phyloP scores from a whole-genome alignment of 2,329 filamentous ascomycete genomes.

The Bertia moriformis region DNA sequence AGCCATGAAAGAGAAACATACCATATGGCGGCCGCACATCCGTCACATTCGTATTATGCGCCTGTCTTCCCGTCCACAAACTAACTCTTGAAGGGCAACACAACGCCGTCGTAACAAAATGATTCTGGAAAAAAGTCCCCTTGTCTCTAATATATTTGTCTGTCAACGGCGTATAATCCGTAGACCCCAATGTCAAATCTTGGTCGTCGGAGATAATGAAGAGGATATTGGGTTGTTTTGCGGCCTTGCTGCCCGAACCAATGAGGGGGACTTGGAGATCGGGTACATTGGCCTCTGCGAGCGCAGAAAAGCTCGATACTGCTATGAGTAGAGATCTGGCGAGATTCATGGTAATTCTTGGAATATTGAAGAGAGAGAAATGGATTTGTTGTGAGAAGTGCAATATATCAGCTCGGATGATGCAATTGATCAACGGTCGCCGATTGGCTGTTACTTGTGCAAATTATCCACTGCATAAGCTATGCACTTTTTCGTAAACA shows the following conservation, averaged over 20 bases:
- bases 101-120: slow-evolving; percentile 45
- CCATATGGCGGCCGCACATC: slow-evolving; percentile 29
- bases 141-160: slow-evolving; percentile 37
- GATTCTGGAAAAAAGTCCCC: slow-evolving; percentile 38
- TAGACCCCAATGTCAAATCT: slow-evolving; percentile 42
- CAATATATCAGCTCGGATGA: too few relatives aligned
- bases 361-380: too few relatives aligned
- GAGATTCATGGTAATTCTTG: background rate
- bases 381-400: too few relatives aligned
- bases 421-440: too few relatives aligned
- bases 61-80: slow-evolving; percentile 44
- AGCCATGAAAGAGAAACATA: slow-evolving; percentile 8
- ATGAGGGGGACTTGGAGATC: too few relatives aligned
- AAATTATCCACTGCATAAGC: too few relatives aligned
- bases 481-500: too few relatives aligned
- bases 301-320: background rate
- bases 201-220: slow-evolving; percentile 54
- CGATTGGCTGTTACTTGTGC: too few relatives aligned
- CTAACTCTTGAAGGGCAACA: slow-evolving; percentile 50
- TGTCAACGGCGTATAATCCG: slow-evolving; percentile 39
- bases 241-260: background rate
- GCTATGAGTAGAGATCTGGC: too few relatives aligned
- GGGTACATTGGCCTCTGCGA: too few relatives aligned
- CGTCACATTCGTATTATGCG: slow-evolving; percentile 46
- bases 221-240: slow-evolving; percentile 33